Evolutionary conservation across 257 asterid genomes (phyloP).

Genomic region (Agastache rugosa): DNA sequence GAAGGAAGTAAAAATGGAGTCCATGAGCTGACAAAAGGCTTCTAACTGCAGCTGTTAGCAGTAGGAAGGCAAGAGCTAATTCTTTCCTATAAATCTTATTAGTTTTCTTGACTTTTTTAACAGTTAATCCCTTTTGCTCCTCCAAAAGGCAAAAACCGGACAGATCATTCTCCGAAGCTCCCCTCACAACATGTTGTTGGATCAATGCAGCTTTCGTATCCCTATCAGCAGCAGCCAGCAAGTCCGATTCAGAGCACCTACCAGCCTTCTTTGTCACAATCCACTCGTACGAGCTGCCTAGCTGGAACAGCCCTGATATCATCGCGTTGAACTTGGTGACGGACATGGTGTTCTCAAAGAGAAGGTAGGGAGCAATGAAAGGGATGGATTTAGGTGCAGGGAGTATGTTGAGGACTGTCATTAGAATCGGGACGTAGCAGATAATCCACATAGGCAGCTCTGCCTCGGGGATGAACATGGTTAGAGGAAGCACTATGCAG

Average conservation of each 20-base stretch:
- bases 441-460: slow-evolving; percentile 68
- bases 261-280: slow-evolving; percentile 73
- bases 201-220: slow-evolving; percentile 36
- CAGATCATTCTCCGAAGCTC: slow-evolving; percentile 51
- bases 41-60: slow-evolving; percentile 67
- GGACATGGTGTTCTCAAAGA: slow-evolving; percentile 75
- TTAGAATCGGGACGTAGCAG: slow-evolving; percentile 62
- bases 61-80: slow-evolving; percentile 68
- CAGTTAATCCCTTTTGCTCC: slow-evolving; percentile 41
- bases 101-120: slow-evolving; percentile 46
- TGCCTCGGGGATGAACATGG: slow-evolving; percentile 74
- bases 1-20: slow-evolving; percentile 77
- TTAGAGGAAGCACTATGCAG: slow-evolving; percentile 69
- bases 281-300: slow-evolving; percentile 80
- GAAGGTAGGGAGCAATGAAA: slow-evolving; percentile 72
- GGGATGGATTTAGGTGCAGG: slow-evolving; percentile 71
- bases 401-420: slow-evolving; percentile 64
- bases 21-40: slow-evolving; percentile 81
- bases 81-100: slow-evolving; percentile 77
- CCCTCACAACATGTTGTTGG: slow-evolving; percentile 42
- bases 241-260: slow-evolving; percentile 62
- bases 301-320: slow-evolving; percentile 68
- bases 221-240: slow-evolving; percentile 51
- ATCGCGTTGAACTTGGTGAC: slow-evolving; percentile 78
- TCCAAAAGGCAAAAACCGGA: slow-evolving; percentile 43